Evolutionary conservation across 306 rosid genomes (phyloP).

Genomic region (Fragaria nilgerrensis): DNA sequence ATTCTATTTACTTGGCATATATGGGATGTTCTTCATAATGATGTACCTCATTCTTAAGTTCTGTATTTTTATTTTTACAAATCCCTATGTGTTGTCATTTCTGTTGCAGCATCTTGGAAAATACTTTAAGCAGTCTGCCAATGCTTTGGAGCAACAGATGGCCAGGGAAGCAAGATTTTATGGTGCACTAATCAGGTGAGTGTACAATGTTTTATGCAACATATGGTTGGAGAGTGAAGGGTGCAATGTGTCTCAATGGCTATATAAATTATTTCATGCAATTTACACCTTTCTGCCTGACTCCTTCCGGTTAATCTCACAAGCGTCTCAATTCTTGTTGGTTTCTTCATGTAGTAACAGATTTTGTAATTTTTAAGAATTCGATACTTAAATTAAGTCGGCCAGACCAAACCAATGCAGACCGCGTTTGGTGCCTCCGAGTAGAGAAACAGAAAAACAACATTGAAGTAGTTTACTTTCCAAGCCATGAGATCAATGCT

Average conservation of each 20-base stretch:
- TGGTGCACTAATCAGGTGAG: slow-evolving; percentile 86
- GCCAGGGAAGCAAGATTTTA: slow-evolving; percentile 95
- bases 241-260: not conserved
- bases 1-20: not conserved
- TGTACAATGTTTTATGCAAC: slow-evolving; percentile 1
- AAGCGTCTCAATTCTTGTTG: not conserved
- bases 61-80: not conserved
- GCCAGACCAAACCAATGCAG: not conserved
- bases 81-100: slow-evolving; percentile 12
- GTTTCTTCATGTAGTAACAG: not conserved
- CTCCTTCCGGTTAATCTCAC: not conserved
- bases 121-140: slow-evolving; percentile 91
- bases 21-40: not conserved
- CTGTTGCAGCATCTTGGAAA: slow-evolving; percentile 76
- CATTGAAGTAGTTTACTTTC: too few species aligned
- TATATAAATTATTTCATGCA: not conserved
- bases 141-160: slow-evolving; percentile 85
- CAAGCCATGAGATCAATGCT: too few species aligned
- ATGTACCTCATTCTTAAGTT: not conserved
- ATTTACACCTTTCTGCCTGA: not conserved
- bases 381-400: too few species aligned
- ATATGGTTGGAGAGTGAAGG: not conserved
- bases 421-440: too few species aligned
- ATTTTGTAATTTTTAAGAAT: not conserved
- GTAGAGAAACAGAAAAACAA: too few species aligned